These are phyloP conservation scores for Flaveria bidentis DNA, from an alignment of 129 eudicot species.

Conservation along the genomic window DNA sequence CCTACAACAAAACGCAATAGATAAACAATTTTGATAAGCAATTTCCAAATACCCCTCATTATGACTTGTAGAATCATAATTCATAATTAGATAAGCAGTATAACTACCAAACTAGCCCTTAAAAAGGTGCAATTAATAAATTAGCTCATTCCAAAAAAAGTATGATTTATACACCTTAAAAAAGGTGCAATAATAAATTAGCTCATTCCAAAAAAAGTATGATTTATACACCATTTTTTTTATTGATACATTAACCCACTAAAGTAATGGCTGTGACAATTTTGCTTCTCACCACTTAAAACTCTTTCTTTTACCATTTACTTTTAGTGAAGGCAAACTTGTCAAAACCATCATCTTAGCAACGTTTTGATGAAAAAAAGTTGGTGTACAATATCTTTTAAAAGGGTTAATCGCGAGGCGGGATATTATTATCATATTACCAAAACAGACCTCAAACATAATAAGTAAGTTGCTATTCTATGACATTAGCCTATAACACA, in stretches of 20 bases:
- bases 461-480: background rate
- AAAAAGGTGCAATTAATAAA: background rate
- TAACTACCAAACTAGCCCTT: background rate
- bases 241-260: background rate
- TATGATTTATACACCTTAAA: background rate
- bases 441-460: background rate
- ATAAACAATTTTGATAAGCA: too few relatives aligned
- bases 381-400: background rate
- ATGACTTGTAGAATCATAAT: background rate
- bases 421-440: background rate
- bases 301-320: background rate
- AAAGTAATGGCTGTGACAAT: background rate
- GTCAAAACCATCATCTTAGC: background rate
- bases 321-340: background rate
- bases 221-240: background rate
- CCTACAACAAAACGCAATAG: too few relatives aligned
- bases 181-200: background rate
- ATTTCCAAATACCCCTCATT: background rate
- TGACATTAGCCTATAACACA: background rate
- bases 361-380: background rate
- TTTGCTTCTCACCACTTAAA: background rate
- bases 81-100: background rate
- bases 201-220: background rate
- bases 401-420: background rate
- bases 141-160: background rate